Base-by-base conservation (phyloP, 768 basidiomycete genomes). In the Lentinus tigrinus region DNA sequence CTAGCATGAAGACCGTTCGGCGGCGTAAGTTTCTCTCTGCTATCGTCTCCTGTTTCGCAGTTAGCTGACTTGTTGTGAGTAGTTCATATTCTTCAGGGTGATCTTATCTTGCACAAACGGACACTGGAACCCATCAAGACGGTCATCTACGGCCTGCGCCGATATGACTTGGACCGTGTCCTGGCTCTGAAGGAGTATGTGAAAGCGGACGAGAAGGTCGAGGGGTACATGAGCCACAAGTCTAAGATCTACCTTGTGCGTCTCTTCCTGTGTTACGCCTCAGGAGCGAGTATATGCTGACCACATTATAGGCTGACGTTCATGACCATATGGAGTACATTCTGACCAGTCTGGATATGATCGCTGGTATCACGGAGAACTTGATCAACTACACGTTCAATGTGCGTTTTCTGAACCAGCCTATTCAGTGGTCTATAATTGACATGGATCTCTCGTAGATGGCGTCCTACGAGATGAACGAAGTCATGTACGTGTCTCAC, bases 81-180 rank as follows among this genome's bases (percentile, higher is more conserved):
- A 88, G 87, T 92, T 42, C 89, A 91, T 64, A 88, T 92, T 56
- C 77, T 90, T 19, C 85, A 85, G 42, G 88, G 87, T 16, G 88
- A 92, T 63, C 77, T 92, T 4, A 85, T 84, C 56, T 72, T 89
- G 47, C 85, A 88, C 68, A 89, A 88, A 66, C 81, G 88, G 19
- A 88, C 88, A 3, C 76, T 90, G 14, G 85, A 85, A 37, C 89
- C 89, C 0, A 80, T 92, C 64, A 87, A 82, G 65, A 81, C 83
- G 0, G 73, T 91, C 57, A 75, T 92, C 24, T 87, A 86, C 62
- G 85, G 87, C 11, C 69, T 92, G 27, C 75, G 88, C 34, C 73
- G 84, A 51, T 89, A 90, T 64, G 89, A 92, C 61, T 73, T 83
- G 26, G 88, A 89, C 63, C 80, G 89, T 24, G 81, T 79, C 56